Evolutionary conservation across 768 basidiomycete genomes (phyloP).

Genomic region (Kwoniella pini): DNA sequence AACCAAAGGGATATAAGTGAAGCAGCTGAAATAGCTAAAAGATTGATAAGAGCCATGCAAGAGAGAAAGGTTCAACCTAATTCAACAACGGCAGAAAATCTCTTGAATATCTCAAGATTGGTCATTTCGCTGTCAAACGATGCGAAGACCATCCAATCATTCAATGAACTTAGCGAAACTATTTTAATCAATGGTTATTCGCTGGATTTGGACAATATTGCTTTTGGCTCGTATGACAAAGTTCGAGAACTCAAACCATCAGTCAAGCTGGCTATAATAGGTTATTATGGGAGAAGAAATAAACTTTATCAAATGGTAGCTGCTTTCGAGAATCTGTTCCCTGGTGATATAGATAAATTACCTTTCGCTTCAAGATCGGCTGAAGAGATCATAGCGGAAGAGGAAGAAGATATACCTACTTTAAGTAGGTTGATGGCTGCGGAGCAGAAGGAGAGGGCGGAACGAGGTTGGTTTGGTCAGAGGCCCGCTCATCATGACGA

Average conservation of each 20-base stretch:
- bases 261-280: conserved; percentile 9
- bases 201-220: conserved; percentile 2
- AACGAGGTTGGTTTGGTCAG: conserved; percentile 20
- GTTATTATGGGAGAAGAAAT: conserved; percentile 13
- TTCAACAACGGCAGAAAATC: conserved; percentile 15
- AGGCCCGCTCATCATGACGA: not conserved
- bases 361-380: not conserved
- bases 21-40: not conserved
- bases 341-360: conserved; percentile 9
- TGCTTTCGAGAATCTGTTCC: conserved; percentile 11
- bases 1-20: conserved; percentile 5
- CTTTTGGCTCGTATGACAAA: not conserved
- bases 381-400: not conserved
- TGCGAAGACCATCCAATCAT: not conserved
- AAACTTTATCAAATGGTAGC: conserved; percentile 16
- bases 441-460: conserved; percentile 13
- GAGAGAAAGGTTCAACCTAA: conserved; percentile 9
- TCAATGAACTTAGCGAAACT: conserved; percentile 12
- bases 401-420: conserved; percentile 21
- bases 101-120: conserved; percentile 12
- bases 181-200: conserved; percentile 18
- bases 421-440: conserved; percentile 13
- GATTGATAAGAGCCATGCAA: conserved; percentile 17
- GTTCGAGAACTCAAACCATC: conserved; percentile 5
- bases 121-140: conserved; percentile 5